A percentile compares a stretch with the other conserved stretches of the same genome.
Evolutionary conservation across 768 basidiomycete genomes (phyloP).

Genomic region (Udeniomyces megalosporus): DNA sequence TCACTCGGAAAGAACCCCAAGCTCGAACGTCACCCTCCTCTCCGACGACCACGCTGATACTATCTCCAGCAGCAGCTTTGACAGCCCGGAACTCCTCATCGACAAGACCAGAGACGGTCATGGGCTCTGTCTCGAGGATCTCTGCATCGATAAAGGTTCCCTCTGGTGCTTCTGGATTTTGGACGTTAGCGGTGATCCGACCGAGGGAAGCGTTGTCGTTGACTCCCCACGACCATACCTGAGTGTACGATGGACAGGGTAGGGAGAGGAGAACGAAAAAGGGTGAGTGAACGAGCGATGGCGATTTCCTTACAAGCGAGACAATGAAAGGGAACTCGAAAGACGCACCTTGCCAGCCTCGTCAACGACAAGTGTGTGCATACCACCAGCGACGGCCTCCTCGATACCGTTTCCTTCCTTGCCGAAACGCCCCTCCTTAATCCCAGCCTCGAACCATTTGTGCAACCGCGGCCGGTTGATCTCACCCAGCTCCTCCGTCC

Average conservation of each 20-base stretch:
- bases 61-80: conserved; percentile 14
- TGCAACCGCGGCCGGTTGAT: conserved; percentile 59
- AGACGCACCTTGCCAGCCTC: conserved; percentile 69
- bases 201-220: conserved; percentile 16
- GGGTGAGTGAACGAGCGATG: too few relatives aligned
- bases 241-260: neutral
- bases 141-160: conserved; percentile 6
- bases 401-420: conserved; percentile 51
- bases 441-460: conserved; percentile 50
- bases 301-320: neutral
- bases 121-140: conserved; percentile 12
- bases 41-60: conserved; percentile 11
- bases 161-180: conserved; percentile 8
- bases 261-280: neutral
- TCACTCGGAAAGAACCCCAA: conserved; percentile 17
- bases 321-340: neutral
- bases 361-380: conserved; percentile 78
- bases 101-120: conserved; percentile 7
- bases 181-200: conserved; percentile 5
- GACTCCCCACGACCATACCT: conserved; percentile 18
- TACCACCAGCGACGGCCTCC: conserved; percentile 60
- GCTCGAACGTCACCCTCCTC: conserved; percentile 14
- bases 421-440: conserved; percentile 54
- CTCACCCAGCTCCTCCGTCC: conserved; percentile 47
- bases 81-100: conserved; percentile 14